These are phyloP conservation scores for Colletotrichum gloeosporioides DNA, from an alignment of 2,329 filamentous ascomycete species.

Conservation along the genomic window DNA sequence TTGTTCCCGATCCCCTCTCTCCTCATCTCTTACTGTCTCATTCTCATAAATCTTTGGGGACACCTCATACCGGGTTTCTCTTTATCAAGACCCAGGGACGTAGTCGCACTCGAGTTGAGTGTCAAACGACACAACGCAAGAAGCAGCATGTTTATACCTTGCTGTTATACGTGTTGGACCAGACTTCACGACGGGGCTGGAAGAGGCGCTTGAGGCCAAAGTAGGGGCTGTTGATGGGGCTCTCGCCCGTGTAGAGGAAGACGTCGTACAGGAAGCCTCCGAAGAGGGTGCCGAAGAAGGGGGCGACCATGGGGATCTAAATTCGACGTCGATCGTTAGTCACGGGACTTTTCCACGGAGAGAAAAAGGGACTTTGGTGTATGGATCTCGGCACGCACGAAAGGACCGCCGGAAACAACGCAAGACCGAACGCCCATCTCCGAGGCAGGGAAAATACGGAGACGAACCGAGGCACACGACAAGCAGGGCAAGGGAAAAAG, in stretches of 20 bases:
- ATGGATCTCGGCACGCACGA: not conserved
- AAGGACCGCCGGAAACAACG: not conserved
- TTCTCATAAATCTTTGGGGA: not conserved
- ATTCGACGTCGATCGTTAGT: not conserved
- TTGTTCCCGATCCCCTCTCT: not conserved
- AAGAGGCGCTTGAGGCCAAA: conserved; percentile 64
- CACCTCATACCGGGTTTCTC: accelerated
- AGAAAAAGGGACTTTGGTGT: not conserved
- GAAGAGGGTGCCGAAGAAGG: conserved; percentile 68
- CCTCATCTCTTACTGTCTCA: not conserved
- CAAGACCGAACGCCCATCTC: not conserved
- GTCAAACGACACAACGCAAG: not conserved
- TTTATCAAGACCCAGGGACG: not conserved
- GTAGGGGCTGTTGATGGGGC: conserved; percentile 71
- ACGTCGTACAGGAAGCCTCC: conserved; percentile 72
- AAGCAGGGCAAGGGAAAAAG: not conserved
- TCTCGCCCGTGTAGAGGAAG: conserved; percentile 73
- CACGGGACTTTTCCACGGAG: not conserved
- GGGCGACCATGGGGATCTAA: conserved; percentile 74
- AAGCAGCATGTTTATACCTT: not conserved
- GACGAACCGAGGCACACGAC: not conserved
- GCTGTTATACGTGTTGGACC: conserved; percentile 26
- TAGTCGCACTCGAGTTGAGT: not conserved
- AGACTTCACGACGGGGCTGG: conserved; percentile 36
- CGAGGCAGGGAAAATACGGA: not conserved